These are phyloP conservation scores for Mycena rosella DNA, from an alignment of 768 basidiomycete species.

Conservation along the genomic window DNA sequence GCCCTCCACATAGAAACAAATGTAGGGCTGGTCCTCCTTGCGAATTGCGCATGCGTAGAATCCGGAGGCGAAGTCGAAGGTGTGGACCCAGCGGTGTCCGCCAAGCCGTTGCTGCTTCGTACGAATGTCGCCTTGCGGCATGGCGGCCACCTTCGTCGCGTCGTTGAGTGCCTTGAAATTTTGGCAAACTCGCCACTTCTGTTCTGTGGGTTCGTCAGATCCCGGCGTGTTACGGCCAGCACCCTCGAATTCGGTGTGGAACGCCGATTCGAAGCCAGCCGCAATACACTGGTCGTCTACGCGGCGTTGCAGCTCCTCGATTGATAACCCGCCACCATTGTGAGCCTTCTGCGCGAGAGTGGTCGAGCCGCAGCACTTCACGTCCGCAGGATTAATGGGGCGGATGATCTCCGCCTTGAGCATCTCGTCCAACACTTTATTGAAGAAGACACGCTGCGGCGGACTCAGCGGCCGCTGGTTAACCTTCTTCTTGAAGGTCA, in stretches of 20 bases:
- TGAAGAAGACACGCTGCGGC: slow-evolving; percentile 37
- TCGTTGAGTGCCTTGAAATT: slow-evolving; percentile 53
- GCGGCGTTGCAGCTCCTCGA: slow-evolving; percentile 28
- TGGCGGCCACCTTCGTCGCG: slow-evolving; percentile 43
- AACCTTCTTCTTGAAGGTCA: slow-evolving; percentile 26
- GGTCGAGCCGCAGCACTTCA: slow-evolving; percentile 29
- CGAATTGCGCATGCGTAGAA: slow-evolving; percentile 46
- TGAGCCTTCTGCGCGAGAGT: slow-evolving; percentile 37
- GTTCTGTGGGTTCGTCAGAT: slow-evolving; percentile 2
- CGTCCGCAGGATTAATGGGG: slow-evolving; percentile 27
- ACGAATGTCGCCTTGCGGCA: slow-evolving; percentile 53
- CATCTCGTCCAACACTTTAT: slow-evolving; percentile 41
- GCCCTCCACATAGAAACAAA: slow-evolving; percentile 54
- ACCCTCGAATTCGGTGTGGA: slow-evolving; percentile 22
- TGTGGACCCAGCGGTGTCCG: slow-evolving; percentile 50
- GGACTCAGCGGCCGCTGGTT: slow-evolving; percentile 40
- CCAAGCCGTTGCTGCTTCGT: slow-evolving; percentile 52
- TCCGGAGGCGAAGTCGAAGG: slow-evolving; percentile 54
- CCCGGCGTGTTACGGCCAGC: slow-evolving; percentile 31
- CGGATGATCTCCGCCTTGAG: slow-evolving; percentile 30
- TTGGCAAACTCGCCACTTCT: slow-evolving; percentile 57
- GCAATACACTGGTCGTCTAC: slow-evolving; percentile 31
- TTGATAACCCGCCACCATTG: slow-evolving; percentile 2
- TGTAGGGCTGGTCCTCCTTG: slow-evolving; percentile 42
- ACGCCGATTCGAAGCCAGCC: not conserved